Conservation (phyloP, 169 alveolate species). For the Eimeria mitis region DNA sequence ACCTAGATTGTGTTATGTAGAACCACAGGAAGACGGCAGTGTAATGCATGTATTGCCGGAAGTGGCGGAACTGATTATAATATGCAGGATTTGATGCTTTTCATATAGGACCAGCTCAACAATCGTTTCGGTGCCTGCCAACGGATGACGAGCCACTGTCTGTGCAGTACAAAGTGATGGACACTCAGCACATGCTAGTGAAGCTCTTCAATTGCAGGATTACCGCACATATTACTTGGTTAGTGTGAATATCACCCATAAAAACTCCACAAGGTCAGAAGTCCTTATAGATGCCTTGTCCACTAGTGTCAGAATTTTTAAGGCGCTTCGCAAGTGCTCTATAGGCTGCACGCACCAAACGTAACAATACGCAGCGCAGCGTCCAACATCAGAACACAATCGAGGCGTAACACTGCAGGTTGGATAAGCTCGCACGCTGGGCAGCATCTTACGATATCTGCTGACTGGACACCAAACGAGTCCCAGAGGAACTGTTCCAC, state of each 20-base stretch:
- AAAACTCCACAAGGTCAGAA: conserved; percentile 55
- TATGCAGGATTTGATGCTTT: neutral
- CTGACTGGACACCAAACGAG: conserved; percentile 49
- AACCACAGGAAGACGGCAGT: neutral
- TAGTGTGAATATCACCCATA: conserved; percentile 25
- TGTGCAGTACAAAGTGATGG: neutral
- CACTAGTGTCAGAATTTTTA: conserved; percentile 42
- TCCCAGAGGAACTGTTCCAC: conserved; percentile 76
- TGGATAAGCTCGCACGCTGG: neutral
- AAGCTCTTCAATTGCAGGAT: neutral
- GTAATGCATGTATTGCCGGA: neutral
- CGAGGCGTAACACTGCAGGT: neutral
- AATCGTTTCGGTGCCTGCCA: neutral
- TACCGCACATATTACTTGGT: neutral
- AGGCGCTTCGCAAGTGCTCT: conserved; percentile 69
- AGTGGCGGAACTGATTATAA: neutral
- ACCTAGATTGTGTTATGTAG: neutral
- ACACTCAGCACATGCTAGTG: neutral
- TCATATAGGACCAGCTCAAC: neutral
- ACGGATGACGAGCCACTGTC: neutral
- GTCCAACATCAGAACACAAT: neutral
- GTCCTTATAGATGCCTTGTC: conserved; percentile 48
- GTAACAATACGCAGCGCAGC: neutral
- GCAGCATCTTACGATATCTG: conserved; percentile 34
- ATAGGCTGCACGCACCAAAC: conserved; percentile 44